These are phyloP conservation scores for Candida quercuum DNA, from an alignment of 805 yeast genomes.

Conservation along the genomic window DNA sequence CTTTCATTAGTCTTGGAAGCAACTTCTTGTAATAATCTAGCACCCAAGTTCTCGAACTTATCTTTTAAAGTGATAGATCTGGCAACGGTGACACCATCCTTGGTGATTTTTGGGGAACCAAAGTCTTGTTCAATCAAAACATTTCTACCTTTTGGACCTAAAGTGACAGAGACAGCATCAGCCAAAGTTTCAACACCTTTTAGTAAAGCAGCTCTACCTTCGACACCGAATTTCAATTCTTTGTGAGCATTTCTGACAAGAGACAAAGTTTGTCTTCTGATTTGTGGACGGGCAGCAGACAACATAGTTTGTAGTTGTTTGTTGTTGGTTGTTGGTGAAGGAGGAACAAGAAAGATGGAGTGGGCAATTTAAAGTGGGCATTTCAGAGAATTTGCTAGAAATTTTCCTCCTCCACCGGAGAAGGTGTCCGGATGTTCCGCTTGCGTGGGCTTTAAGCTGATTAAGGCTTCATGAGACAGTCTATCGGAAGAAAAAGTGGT, in stretches of 20 bases:
- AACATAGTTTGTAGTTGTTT: conserved; percentile 13
- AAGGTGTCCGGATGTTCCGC: conserved; percentile 9
- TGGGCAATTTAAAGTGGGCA: no score
- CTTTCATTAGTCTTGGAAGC: conserved; percentile 97
- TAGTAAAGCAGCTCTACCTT: conserved; percentile 48
- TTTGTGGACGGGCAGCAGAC: conserved; percentile 22
- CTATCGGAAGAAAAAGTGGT: no score
- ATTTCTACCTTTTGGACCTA: conserved; percentile 98
- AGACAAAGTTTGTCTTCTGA: conserved; percentile 17
- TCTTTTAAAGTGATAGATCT: conserved; percentile 79
- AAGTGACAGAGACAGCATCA: conserved; percentile 95
- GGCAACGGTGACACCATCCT: conserved; percentile 99
- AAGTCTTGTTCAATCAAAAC: conserved; percentile 95
- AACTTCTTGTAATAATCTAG: conserved; percentile 92
- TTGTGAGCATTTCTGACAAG: conserved; percentile 53
- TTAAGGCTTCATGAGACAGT: no score
- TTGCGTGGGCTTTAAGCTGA: no score
- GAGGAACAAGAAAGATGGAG: no score
- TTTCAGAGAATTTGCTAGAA: conserved; percentile 9
- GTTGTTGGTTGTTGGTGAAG: neutral
- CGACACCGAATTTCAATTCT: conserved; percentile 93
- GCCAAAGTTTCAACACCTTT: conserved; percentile 84
- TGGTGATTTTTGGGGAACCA: conserved; percentile 97
- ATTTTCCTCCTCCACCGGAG: conserved; percentile 10
- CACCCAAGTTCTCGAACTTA: conserved; percentile 97